phyloP scores from a whole-genome alignment of 257 asterid species.

The Solanum piurae region DNA sequence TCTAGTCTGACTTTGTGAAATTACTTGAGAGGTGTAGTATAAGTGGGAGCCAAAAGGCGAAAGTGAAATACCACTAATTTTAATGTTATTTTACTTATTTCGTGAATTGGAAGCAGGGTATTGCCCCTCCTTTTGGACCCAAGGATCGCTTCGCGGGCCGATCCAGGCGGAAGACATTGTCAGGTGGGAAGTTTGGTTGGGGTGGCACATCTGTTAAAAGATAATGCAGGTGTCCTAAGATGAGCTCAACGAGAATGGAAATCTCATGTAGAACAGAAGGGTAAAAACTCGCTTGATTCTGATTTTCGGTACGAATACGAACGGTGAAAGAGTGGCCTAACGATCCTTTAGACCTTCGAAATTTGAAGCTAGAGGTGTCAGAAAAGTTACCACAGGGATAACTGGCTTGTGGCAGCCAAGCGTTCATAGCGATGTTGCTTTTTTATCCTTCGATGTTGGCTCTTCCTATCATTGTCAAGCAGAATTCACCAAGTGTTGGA shows the following conservation, averaged over 20 bases:
- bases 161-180: conserved; percentile 30
- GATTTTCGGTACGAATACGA: not conserved
- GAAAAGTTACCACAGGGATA: no score
- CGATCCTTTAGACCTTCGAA: no score
- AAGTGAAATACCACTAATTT: conserved; percentile 89
- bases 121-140: conserved; percentile 55
- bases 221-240: conserved; percentile 8
- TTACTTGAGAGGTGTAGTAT: conserved; percentile 20
- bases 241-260: not conserved
- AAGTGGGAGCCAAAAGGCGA: conserved; percentile 57
- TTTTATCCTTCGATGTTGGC: no score
- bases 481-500: no score
- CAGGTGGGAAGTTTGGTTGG: conserved; percentile 30
- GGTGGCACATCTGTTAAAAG: conserved; percentile 25
- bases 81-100: conserved; percentile 79
- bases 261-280: not conserved
- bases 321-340: no score
- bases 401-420: no score
- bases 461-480: no score
- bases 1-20: conserved; percentile 33
- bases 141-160: conserved; percentile 20
- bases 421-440: no score
- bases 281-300: not conserved
- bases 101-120: conserved; percentile 69
- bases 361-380: no score